A percentile compares a stretch with the other conserved stretches of the same genome.
phyloP scores from a whole-genome alignment of 228 moss, liverwort and hornwort species.

The Sphagnum fallax region DNA sequence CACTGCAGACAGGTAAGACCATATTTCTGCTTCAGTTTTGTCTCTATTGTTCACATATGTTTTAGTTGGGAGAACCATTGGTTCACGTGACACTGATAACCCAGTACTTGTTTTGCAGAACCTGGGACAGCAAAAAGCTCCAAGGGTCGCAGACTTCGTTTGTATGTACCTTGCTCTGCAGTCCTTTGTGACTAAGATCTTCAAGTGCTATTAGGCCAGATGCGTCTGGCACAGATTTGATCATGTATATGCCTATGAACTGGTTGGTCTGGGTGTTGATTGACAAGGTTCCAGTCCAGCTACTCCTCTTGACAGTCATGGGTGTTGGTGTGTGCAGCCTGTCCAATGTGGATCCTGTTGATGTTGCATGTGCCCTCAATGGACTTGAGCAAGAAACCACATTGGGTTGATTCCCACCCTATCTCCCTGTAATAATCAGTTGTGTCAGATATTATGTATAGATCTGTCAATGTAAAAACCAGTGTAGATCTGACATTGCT shows the following conservation, averaged over 20 bases:
- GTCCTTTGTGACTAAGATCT: neutral
- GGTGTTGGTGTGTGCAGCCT: constrained; percentile 51
- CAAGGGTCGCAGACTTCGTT: constrained; percentile 83
- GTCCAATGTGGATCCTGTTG: constrained; percentile 97
- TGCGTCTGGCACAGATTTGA: too few species aligned
- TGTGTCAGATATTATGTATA: neutral
- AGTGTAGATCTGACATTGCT: neutral
- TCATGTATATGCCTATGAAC: too few species aligned
- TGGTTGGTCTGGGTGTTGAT: neutral
- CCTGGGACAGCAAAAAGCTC: constrained; percentile 65
- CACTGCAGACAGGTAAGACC: constrained; percentile 67
- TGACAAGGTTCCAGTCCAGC: neutral
- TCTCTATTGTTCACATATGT: neutral
- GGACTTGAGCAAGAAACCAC: constrained; percentile 78
- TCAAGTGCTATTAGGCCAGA: too few species aligned
- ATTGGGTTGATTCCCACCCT: constrained; percentile 43
- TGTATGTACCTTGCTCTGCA: constrained; percentile 38
- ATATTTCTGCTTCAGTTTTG: neutral
- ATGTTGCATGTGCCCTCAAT: constrained; percentile 81
- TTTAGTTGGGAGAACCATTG: neutral
- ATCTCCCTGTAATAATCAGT: neutral
- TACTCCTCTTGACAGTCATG: neutral
- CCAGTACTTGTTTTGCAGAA: constrained; percentile 29
- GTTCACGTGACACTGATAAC: neutral
- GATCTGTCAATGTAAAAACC: too few species aligned